Percentiles rank a stretch among this genome's conserved stretches.
Conservation (phyloP, 441 rosid species). For the Brassica hybrid region DNA sequence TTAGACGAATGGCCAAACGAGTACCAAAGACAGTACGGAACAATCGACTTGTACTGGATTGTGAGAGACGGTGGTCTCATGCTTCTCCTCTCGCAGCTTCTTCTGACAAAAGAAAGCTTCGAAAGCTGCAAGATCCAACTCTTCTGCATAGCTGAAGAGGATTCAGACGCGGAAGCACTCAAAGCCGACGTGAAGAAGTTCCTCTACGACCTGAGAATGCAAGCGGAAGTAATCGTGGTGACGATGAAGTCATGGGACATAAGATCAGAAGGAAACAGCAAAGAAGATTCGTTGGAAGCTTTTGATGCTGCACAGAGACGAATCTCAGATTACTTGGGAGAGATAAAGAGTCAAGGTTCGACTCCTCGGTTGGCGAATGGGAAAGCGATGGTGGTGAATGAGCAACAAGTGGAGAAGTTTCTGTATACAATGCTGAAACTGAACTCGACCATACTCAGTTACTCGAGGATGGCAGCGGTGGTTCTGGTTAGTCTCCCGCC, state of each 20-base stretch:
- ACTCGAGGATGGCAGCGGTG: slow-evolving; percentile 97
- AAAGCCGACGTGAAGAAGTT: slow-evolving; percentile 97
- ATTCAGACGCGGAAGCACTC: slow-evolving; percentile 92
- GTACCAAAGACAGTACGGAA: slow-evolving; percentile 96
- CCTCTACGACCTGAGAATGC: slow-evolving; percentile 98
- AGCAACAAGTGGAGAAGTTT: slow-evolving; percentile 95
- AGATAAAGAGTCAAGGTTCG: slow-evolving; percentile 60
- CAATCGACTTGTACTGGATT: slow-evolving; percentile 97
- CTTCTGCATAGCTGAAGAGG: slow-evolving; percentile 98
- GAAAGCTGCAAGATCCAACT: slow-evolving; percentile 99
- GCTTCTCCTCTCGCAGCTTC: slow-evolving; percentile 99
- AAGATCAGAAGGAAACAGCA: slow-evolving; percentile 64
- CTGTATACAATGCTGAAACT: slow-evolving; percentile 87
- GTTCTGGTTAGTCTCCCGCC: slow-evolving; percentile 97
- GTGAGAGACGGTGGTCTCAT: slow-evolving; percentile 98
- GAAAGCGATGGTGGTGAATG: slow-evolving; percentile 77
- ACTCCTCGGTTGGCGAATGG: slow-evolving; percentile 70
- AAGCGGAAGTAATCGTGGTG: slow-evolving; percentile 94
- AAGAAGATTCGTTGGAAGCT: slow-evolving; percentile 85
- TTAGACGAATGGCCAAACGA: slow-evolving; percentile 99
- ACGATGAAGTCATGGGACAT: slow-evolving; percentile 95
- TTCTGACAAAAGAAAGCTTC: slow-evolving; percentile 96
- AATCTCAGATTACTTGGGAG: slow-evolving; percentile 66
- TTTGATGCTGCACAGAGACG: slow-evolving; percentile 81
- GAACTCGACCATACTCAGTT: slow-evolving; percentile 82